Percentiles rank a stretch among this genome's conserved stretches.
Conservation (phyloP, 176 grass and related monocot genomes). For the Phoenix dactylifera region DNA sequence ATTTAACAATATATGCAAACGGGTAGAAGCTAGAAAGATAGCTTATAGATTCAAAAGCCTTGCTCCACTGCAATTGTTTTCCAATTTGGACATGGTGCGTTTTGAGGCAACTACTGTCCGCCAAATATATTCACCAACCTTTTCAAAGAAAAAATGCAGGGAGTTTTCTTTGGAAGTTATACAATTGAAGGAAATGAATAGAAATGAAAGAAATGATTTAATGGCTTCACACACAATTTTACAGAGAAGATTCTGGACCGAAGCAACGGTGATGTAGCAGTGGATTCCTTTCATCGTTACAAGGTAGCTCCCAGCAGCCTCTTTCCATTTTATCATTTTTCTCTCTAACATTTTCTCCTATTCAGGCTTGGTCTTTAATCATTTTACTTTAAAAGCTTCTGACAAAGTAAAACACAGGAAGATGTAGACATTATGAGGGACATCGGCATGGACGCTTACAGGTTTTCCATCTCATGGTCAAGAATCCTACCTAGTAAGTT, state of each 20-base stretch:
- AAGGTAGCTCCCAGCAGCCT: conserved; percentile 25
- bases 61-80: too few relatives aligned
- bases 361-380: neutral
- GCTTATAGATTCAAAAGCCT: too few relatives aligned
- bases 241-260: conserved; percentile 61
- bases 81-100: too few relatives aligned
- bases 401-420: conserved; percentile 32
- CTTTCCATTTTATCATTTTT: neutral
- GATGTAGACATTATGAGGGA: conserved; percentile 67
- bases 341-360: neutral
- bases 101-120: too few relatives aligned
- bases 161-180: too few relatives aligned
- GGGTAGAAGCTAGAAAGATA: too few relatives aligned
- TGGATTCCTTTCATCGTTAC: conserved; percentile 74
- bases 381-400: neutral
- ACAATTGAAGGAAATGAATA: too few relatives aligned
- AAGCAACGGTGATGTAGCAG: conserved; percentile 63
- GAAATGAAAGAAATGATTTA: too few relatives aligned
- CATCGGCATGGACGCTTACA: conserved; percentile 66
- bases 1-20: too few relatives aligned
- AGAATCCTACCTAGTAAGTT: conserved; percentile 78
- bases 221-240: neutral
- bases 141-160: too few relatives aligned
- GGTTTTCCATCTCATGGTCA: conserved; percentile 84
- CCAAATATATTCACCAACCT: too few relatives aligned